Percentiles rank a stretch among this genome's conserved stretches.
These are phyloP conservation scores for Capsicum rhomboideum DNA, from an alignment of 257 asterid genomes.

Conservation along the genomic window DNA sequence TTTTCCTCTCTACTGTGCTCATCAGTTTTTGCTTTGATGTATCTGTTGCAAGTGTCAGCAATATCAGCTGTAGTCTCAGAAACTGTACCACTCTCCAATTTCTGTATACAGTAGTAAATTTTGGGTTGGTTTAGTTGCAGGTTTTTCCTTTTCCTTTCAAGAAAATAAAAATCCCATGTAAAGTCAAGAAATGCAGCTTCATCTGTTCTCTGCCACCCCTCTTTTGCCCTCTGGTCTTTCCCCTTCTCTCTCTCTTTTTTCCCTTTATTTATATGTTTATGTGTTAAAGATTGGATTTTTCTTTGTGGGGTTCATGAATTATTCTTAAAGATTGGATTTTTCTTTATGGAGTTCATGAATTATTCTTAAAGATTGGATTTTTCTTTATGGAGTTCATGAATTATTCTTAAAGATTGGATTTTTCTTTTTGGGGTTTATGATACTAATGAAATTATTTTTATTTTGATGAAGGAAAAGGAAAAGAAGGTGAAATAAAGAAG, in stretches of 20 bases:
- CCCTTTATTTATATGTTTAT: neutral
- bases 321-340: neutral
- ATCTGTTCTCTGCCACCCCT: neutral
- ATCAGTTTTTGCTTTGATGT: neutral
- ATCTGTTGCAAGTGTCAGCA: slow-evolving; percentile 1
- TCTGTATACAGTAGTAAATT: neutral
- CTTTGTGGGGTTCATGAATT: neutral
- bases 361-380: too few species aligned
- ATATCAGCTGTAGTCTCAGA: neutral
- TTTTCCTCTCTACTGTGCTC: neutral
- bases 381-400: neutral
- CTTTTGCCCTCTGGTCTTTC: slow-evolving; percentile 6
- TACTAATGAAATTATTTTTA: neutral
- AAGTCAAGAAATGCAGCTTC: slow-evolving; percentile 20
- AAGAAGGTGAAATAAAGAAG: neutral
- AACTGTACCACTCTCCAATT: neutral
- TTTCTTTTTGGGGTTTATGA: neutral
- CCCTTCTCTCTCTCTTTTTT: neutral
- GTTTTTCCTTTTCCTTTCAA: neutral
- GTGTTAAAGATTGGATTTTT: too few species aligned
- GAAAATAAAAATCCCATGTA: neutral
- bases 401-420: neutral
- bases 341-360: neutral
- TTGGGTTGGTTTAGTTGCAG: neutral
- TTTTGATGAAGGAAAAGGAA: slow-evolving; percentile 11